Evolutionary conservation across 1,284 basidiomycete species (phyloP).

Genomic region (Puccinia triticina): DNA sequence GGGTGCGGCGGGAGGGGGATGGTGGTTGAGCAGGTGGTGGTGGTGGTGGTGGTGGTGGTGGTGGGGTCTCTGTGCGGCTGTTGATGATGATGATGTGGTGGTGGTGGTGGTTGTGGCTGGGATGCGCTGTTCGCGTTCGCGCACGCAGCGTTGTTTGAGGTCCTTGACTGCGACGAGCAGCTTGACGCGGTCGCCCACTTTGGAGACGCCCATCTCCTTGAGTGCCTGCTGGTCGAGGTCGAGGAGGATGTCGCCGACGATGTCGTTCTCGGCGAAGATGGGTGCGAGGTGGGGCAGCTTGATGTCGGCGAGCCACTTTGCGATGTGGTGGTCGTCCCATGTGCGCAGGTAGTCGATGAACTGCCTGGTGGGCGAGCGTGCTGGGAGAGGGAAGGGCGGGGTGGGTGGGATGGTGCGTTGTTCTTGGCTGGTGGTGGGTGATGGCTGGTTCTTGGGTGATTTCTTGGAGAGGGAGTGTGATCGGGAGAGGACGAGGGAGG

Average conservation of each 20-base stretch:
- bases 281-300: conserved; percentile 72
- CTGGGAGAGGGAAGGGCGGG: not conserved
- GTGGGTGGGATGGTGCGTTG: not conserved
- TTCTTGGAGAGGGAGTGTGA: conserved; percentile 51
- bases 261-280: conserved; percentile 79
- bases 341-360: conserved; percentile 41
- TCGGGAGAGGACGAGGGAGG: conserved; percentile 42
- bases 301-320: conserved; percentile 56
- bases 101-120: conserved; percentile 30
- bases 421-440: not conserved
- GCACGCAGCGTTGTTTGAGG: conserved; percentile 67
- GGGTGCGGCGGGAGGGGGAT: conserved; percentile 38
- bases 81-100: conserved; percentile 43
- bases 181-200: conserved; percentile 84
- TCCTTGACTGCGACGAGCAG: conserved; percentile 80
- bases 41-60: conserved; percentile 24
- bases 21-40: conserved; percentile 29
- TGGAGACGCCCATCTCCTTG: conserved; percentile 82
- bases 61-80: no score
- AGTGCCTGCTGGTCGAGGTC: conserved; percentile 82
- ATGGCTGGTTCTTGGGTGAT: conserved; percentile 24
- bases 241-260: conserved; percentile 81
- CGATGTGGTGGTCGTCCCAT: conserved; percentile 41
- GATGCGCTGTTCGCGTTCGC: conserved; percentile 31
- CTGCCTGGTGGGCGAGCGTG: not conserved